Evolutionary conservation across 2,329 filamentous ascomycete genomes (phyloP).

Genomic region (Coniochaeta ligniaria): DNA sequence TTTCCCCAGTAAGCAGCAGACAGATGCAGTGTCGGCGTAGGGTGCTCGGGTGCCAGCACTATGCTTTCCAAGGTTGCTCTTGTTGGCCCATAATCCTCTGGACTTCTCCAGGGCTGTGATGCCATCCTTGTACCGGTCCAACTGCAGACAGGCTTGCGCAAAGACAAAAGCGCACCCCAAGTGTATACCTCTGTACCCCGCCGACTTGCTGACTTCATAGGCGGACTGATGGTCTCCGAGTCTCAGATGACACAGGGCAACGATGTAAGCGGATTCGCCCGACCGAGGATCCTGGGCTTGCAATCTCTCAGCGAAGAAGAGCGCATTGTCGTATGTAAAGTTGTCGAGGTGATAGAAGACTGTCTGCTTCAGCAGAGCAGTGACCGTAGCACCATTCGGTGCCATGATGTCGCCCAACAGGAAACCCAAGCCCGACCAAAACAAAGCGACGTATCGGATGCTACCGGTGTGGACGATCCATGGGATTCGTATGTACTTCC

Average conservation of each 20-base stretch:
- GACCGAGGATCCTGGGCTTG: slow-evolving; percentile 76
- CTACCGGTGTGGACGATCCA: slow-evolving; percentile 23
- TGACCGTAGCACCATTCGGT: slow-evolving; percentile 41
- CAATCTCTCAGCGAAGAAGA: slow-evolving; percentile 87
- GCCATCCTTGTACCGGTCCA: slow-evolving; percentile 76
- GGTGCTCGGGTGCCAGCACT: slow-evolving; percentile 67
- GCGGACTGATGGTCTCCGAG: slow-evolving; percentile 79
- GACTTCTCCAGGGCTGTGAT: slow-evolving; percentile 78
- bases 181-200: slow-evolving; percentile 65
- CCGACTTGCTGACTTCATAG: slow-evolving; percentile 70
- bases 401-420: slow-evolving; percentile 33
- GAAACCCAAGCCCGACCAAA: slow-evolving; percentile 2
- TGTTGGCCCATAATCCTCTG: slow-evolving; percentile 65
- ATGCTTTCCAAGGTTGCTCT: slow-evolving; percentile 76
- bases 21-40: slow-evolving; percentile 74
- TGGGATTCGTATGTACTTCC: slow-evolving; percentile 8
- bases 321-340: slow-evolving; percentile 77
- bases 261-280: slow-evolving; percentile 72
- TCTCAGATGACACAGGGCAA: slow-evolving; percentile 78
- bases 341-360: slow-evolving; percentile 78
- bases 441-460: slow-evolving; percentile 12
- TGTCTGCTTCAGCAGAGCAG: slow-evolving; percentile 48
- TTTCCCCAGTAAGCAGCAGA: slow-evolving; percentile 80
- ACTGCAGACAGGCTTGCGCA: slow-evolving; percentile 76
- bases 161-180: slow-evolving; percentile 87